phyloP scores from a whole-genome alignment of 495 filamentous ascomycete genomes.

The Aspergillus haitiensis region DNA sequence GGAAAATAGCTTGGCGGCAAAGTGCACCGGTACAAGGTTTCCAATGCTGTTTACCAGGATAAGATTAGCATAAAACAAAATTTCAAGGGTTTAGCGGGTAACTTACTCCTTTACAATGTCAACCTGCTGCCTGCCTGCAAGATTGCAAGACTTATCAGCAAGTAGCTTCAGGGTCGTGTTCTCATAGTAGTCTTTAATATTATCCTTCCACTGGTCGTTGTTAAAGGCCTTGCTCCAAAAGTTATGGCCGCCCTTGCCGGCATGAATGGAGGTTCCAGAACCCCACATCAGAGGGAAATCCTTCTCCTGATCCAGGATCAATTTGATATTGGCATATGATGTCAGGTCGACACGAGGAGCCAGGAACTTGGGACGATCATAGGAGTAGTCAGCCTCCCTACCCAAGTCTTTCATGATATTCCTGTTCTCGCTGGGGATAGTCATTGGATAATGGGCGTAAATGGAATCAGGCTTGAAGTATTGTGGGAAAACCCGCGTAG shows the following conservation, averaged over 20 bases:
- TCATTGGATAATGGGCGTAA: conserved; percentile 89
- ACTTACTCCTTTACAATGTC: conserved; percentile 71
- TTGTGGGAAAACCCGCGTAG: conserved; percentile 74
- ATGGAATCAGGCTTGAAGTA: conserved; percentile 77
- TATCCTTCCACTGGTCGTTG: conserved; percentile 49
- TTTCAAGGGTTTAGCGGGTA: not conserved
- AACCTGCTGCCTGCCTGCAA: conserved; percentile 61
- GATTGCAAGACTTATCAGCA: conserved; percentile 60
- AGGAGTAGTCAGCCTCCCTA: conserved; percentile 70
- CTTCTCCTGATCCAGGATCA: conserved; percentile 59
- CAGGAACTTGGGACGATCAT: conserved; percentile 57
- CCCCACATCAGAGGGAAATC: conserved; percentile 69
- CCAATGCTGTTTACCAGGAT: conserved; percentile 49
- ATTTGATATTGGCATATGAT: conserved; percentile 62
- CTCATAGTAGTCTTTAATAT: conserved; percentile 58
- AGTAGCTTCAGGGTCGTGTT: conserved; percentile 65
- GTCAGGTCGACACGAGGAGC: conserved; percentile 54
- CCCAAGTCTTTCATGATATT: conserved; percentile 73
- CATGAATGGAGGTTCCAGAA: conserved; percentile 52
- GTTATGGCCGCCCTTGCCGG: conserved; percentile 53
- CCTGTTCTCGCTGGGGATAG: conserved; percentile 69
- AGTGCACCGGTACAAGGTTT: conserved; percentile 70
- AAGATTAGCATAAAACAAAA: not conserved
- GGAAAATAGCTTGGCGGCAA: conserved; percentile 69
- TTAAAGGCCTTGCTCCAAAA: conserved; percentile 54